Percentiles rank a stretch among this genome's conserved stretches.
These are phyloP conservation scores for Podila clonocystis DNA, from an alignment of 192 early-diverging fungal genomes.

Conservation along the genomic window DNA sequence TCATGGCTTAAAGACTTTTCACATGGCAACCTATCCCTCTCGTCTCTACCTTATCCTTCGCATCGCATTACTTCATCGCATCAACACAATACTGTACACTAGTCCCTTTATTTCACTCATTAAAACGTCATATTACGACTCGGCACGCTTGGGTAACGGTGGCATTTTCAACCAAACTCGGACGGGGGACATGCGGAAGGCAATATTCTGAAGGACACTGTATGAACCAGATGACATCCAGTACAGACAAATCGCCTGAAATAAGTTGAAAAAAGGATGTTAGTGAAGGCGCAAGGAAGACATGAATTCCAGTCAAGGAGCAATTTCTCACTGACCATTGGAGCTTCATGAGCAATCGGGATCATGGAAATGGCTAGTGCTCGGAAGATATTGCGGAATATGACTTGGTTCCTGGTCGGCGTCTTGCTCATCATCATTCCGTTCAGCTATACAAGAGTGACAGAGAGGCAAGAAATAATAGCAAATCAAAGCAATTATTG, in stretches of 20 bases:
- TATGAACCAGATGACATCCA: conserved; percentile 78
- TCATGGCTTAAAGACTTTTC: conserved; percentile 12
- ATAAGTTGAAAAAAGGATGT: background rate
- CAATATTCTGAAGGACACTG: conserved; percentile 68
- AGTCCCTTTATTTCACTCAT: conserved; percentile 8
- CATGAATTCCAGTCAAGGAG: background rate
- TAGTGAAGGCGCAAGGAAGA: background rate
- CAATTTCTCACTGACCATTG: conserved; percentile 51
- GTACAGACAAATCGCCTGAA: conserved; percentile 71
- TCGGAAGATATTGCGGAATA: conserved; percentile 62
- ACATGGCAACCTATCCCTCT: too few species aligned
- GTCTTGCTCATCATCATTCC: conserved; percentile 48
- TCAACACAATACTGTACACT: background rate
- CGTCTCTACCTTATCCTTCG: background rate
- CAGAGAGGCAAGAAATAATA: too few species aligned
- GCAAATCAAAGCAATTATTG: background rate
- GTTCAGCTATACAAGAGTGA: conserved; percentile 49
- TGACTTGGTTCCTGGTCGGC: conserved; percentile 51
- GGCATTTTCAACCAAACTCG: conserved; percentile 42
- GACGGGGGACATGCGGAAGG: conserved; percentile 59
- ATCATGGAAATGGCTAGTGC: conserved; percentile 67
- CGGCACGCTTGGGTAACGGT: conserved; percentile 14
- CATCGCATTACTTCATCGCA: background rate
- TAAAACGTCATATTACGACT: background rate
- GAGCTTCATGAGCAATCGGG: conserved; percentile 74